Percentiles rank a stretch among this genome's conserved stretches.
Evolutionary conservation across 352 stramenopile genomes (phyloP).

Genomic region (Globisporangium lucens): DNA sequence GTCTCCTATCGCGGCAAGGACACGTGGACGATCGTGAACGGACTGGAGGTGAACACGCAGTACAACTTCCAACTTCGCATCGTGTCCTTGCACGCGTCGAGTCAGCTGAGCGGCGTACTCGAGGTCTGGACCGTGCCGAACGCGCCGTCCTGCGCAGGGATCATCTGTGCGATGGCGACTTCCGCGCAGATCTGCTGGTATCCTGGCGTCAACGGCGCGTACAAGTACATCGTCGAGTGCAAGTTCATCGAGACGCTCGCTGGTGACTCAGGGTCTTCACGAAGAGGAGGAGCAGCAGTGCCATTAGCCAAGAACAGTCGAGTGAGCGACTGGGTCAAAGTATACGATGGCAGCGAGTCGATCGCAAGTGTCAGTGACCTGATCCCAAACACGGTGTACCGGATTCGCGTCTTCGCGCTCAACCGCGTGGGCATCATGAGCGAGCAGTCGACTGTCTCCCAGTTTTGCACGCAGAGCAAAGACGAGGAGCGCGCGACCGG

Average conservation of each 20-base stretch:
- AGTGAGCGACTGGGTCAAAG: constrained; percentile 53
- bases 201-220: constrained; percentile 56
- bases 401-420: constrained; percentile 76
- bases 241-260: constrained; percentile 65
- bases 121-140: constrained; percentile 65
- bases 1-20: constrained; percentile 77
- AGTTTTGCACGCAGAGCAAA: constrained; percentile 72
- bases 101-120: constrained; percentile 69
- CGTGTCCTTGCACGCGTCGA: constrained; percentile 74
- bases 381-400: constrained; percentile 79
- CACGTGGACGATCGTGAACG: constrained; percentile 35
- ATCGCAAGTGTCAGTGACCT: constrained; percentile 63
- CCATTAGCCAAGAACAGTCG: neutral
- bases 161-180: constrained; percentile 53
- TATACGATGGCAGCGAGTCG: constrained; percentile 80
- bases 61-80: constrained; percentile 85
- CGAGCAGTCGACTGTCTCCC: constrained; percentile 71
- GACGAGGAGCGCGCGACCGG: constrained; percentile 48
- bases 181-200: constrained; percentile 81
- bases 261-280: constrained; percentile 6
- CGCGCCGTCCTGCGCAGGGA: constrained; percentile 46
- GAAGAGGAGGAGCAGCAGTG: neutral
- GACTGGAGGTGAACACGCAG: constrained; percentile 78
- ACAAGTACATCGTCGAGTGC: constrained; percentile 74
- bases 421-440: constrained; percentile 62